Base-by-base conservation (phyloP, 176 grass and related monocot genomes). In the Hsuehochloa calcarea region DNA sequence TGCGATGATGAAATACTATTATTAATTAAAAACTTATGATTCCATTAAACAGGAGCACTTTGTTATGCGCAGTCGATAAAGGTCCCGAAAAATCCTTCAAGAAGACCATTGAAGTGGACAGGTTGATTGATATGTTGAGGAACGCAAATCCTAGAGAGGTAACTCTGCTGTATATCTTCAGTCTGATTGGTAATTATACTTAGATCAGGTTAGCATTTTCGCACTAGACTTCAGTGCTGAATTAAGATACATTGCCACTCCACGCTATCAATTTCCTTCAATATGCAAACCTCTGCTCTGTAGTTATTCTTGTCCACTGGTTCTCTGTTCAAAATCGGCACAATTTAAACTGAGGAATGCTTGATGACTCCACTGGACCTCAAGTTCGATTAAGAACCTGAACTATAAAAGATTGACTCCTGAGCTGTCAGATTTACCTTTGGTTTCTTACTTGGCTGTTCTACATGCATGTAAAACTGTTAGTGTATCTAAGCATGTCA, bases 31-130 rank as follows among this genome's bases (percentile, higher is more conserved):
- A 63, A 59, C 55, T 62, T 77, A 11, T 44, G 47, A 35, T 71
- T 93, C 46, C 9, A 47, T 85, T 83, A 77, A 85, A 77, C 88
- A 95, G 96, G 89, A 91, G 38, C 46, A 89, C 83, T 80, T 66
- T 91, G 5, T 73, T 95, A 88, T 86, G 75, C 19, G 77, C 89
- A 75, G 81, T 72, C 14, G 39, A 87, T 45, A 89, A 95, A 89
- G 89, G 80, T 55, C 87, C 93, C 67, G 89, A 98, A 83, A 65
- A 92, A 86, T 89, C 91, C 38, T 93, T 98, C 75, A 90, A 92
- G 58, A 93, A 92, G 82, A 95, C 93, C 20, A 89, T 98, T 67
- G 91, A 98, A 88, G 82, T 86, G 19, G 96, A 98, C 54, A 85
- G 31, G 76, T 77, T 98, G 46, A 95, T 98, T 78, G 93, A 98